These are phyloP conservation scores for Trichoderma erinaceum DNA, from an alignment of 495 filamentous ascomycete species.

Conservation along the genomic window DNA sequence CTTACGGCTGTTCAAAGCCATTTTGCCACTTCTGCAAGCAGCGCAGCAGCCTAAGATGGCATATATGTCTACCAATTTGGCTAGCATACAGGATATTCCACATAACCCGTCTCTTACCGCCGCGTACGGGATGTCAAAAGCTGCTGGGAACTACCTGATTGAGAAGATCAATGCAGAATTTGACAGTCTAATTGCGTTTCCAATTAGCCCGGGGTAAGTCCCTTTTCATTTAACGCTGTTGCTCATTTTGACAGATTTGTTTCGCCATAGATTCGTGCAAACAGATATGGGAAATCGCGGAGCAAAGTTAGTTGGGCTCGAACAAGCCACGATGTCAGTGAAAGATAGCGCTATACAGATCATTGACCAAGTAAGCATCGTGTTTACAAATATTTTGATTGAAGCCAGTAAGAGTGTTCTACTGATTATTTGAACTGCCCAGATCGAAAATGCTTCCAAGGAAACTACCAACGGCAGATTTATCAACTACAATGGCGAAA, in stretches of 20 bases:
- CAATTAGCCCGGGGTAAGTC: background rate
- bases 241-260: background rate
- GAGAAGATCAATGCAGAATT: background rate
- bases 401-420: no score
- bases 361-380: no score
- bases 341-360: constrained; percentile 20
- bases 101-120: background rate
- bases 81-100: background rate
- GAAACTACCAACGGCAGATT: no score
- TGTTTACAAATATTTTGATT: no score
- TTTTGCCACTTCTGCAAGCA: background rate
- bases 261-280: constrained; percentile 27
- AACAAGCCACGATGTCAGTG: constrained; percentile 25
- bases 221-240: background rate
- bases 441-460: no score
- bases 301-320: constrained; percentile 24
- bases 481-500: no score
- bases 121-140: background rate
- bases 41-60: background rate
- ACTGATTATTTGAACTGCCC: no score
- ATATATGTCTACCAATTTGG: background rate
- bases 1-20: background rate
- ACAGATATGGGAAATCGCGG: constrained; percentile 34
- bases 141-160: background rate
- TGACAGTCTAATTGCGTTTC: background rate